A percentile compares a stretch with the other conserved stretches of the same genome.
Evolutionary conservation across 2,329 filamentous ascomycete genomes (phyloP).

Genomic region (Hypoxylon sp.): DNA sequence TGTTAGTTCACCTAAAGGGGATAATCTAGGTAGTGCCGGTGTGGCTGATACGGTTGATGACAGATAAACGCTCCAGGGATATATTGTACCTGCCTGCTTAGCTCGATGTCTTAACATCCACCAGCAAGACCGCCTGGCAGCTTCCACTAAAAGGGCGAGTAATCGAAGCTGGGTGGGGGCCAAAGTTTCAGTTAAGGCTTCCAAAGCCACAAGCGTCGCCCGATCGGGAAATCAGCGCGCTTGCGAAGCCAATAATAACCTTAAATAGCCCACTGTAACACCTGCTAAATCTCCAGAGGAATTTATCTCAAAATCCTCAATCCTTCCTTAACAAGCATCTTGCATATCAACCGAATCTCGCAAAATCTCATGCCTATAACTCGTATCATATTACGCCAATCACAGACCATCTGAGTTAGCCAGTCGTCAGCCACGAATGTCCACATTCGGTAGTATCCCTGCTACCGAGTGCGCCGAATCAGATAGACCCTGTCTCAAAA

Average conservation of each 20-base stretch:
- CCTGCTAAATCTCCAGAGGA: slow-evolving; percentile 37
- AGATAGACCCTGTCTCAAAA: slow-evolving; percentile 27
- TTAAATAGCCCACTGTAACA: slow-evolving; percentile 38
- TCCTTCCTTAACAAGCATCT: slow-evolving; percentile 29
- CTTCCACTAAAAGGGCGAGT: not conserved
- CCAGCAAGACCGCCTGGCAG: not conserved
- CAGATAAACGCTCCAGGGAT: too few species aligned
- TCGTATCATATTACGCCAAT: slow-evolving; percentile 18
- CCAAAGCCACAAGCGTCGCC: slow-evolving; percentile 32
- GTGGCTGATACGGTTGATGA: slow-evolving; percentile 9
- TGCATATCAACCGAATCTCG: slow-evolving; percentile 25
- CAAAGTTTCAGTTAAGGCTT: slow-evolving; percentile 30
- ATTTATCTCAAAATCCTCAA: slow-evolving; percentile 36
- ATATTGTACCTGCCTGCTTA: not conserved
- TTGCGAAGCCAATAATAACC: slow-evolving; percentile 43
- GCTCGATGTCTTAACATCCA: not conserved
- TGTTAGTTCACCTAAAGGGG: slow-evolving; percentile 12
- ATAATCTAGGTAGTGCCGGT: slow-evolving; percentile 3
- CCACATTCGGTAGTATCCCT: slow-evolving; percentile 34
- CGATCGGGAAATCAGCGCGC: slow-evolving; percentile 35
- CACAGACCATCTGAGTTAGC: slow-evolving; percentile 1
- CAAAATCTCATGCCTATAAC: slow-evolving; percentile 15
- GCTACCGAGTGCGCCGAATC: slow-evolving; percentile 37
- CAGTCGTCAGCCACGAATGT: slow-evolving; percentile 12
- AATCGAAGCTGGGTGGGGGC: slow-evolving; percentile 31